Base-by-base conservation (phyloP, 257 asterid genomes). In the Solanum microdontum region DNA sequence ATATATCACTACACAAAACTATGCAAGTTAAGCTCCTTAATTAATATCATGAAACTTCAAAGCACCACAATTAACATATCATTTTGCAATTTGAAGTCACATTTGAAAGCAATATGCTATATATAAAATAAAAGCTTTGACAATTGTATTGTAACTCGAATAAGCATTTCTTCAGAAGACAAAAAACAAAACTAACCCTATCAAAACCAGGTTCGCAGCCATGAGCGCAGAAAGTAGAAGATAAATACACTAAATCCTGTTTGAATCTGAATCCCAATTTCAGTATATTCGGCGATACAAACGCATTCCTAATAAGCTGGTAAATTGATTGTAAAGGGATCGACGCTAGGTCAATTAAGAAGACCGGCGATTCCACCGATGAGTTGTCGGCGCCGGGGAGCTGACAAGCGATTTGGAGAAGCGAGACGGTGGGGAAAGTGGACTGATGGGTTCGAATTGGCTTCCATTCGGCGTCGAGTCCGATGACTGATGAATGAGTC, bases 391-490 rank as follows among this genome's bases (percentile, higher is more conserved):
- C 14, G 48, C 68, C 28, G 28, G 55, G 86, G 88, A 93, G 88
- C 11, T 87, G 94, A 90, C 99, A 97, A n/a, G 99, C 98, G 87
- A 97, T 92, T 92, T 97, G 99, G 87, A 97, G 95, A 87, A 97
- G 94, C 13, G 98, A 89, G 82, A 95, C 99, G 87, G 93, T 82
- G 88, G 99, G 98, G 88, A 92, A 95, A 36, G 96, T 90, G 87
- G 95, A 84, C 11, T 91, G 90, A 30, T 82, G 93, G 68, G 90
- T 77, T 88, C 93, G 94, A 43, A 93, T 88, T 86, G 98, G 98
- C 90, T 95, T 95, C 99, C 98, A 95, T 91, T 97, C 99, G 8
- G 98, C 98, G 91, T 97, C 99, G 91, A 97, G 96, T 4, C 95
- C 97, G 89, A 95, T 89, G 60, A 96, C 79, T 8, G 93, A 88